Evolutionary conservation across 257 asterid genomes (phyloP), one percentile per base, ranked within the genome.

Genomic region (Solanum stenotomum): DNA sequence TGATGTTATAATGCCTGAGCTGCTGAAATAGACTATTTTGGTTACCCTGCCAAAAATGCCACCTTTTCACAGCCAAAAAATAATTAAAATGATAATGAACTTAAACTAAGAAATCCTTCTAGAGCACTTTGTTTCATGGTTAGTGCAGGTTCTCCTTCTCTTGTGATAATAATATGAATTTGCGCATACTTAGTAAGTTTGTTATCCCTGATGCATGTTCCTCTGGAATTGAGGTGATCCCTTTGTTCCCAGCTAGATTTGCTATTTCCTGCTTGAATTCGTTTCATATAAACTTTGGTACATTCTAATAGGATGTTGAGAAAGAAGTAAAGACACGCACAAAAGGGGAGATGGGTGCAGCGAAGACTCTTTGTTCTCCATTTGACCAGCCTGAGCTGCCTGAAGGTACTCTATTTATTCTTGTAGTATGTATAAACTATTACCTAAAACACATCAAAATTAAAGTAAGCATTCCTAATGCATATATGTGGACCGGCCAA

Each of bases 271-370:
- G 20, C 63, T 49, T 5, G 44, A 33, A 5, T 49, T 5, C 1
- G 10, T 74, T 27, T 56, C 82, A n/a, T 22, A 29, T 11, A 37
- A 67, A 49, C 65, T 72, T 33, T 84, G 85, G 33, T 82, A 33
- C 70, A 75, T 67, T 52, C 84, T 83, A 65, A 85, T 85, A 94
- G 98, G 98, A 94, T 61, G 95, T 94, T 86, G 98, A 94, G 92
- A 93, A 91, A 89, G 98, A 95, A 33, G 98, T 95, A 89, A 95
- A 95, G 89, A 77, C 95, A 75, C 96, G 96, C 20, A 95, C 97
- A 0, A 94, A 94, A 90, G 97, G 98, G 18, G 98, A 95, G 29
- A 93, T 94, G 94, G 98, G 98, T 40, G 97, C 98, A 65, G 97
- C 97, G 9, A 95, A 95, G 91, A 93, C 97, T 23, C 93, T 95